Conservation (phyloP, 2,329 filamentous ascomycete species). For the Gnomoniopsis sp. region DNA sequence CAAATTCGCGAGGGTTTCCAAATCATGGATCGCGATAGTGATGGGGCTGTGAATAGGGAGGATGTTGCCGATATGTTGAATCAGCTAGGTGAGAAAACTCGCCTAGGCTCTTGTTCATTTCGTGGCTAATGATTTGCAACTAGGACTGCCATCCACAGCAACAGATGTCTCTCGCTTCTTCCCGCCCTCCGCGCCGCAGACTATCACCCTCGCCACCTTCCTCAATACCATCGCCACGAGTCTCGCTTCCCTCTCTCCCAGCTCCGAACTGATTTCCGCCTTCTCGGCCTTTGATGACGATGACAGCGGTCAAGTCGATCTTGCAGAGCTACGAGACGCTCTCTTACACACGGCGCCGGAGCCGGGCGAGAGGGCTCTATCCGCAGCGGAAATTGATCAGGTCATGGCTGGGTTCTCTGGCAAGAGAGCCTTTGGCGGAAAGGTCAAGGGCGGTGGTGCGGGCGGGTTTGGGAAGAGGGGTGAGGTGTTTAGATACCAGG, state of each 20-base stretch:
- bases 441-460: slow-evolving; percentile 47
- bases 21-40: slow-evolving; percentile 85
- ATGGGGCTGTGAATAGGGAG: slow-evolving; percentile 75
- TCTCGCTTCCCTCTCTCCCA: slow-evolving; percentile 70
- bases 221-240: slow-evolving; percentile 76
- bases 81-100: slow-evolving; percentile 62
- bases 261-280: slow-evolving; percentile 78
- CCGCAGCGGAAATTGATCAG: slow-evolving; percentile 74
- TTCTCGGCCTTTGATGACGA: slow-evolving; percentile 96
- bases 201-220: slow-evolving; percentile 81
- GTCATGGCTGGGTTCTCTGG: slow-evolving; percentile 86
- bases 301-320: slow-evolving; percentile 88
- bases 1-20: slow-evolving; percentile 91
- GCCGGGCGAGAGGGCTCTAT: slow-evolving; percentile 61
- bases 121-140: neutral
- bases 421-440: slow-evolving; percentile 76
- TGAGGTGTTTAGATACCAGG: slow-evolving; percentile 90
- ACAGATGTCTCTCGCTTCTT: slow-evolving; percentile 80
- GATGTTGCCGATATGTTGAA: slow-evolving; percentile 85
- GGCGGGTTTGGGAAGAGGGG: slow-evolving; percentile 61
- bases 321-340: slow-evolving; percentile 77
- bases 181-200: slow-evolving; percentile 65
- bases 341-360: slow-evolving; percentile 80
- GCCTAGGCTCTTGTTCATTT: too few relatives aligned
- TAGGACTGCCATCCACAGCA: slow-evolving; percentile 70